phyloP scores from a whole-genome alignment of 345 rosid genomes.

The Dipteronia sinensis region DNA sequence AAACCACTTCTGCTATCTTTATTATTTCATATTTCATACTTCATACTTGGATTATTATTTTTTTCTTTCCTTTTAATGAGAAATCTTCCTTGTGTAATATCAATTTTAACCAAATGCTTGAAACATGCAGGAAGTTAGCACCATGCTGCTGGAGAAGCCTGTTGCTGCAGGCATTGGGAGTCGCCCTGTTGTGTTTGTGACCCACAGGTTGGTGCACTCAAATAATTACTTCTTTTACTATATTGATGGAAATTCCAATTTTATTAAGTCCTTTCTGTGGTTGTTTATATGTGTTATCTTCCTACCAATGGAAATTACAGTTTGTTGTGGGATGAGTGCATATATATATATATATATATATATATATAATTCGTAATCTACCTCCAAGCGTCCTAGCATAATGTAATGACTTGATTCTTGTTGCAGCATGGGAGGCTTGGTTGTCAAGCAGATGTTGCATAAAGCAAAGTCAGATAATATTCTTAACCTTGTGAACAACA shows the following conservation, averaged over 20 bases:
- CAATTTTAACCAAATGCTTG: constrained; percentile 10
- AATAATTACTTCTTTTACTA: not conserved
- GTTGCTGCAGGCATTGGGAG: constrained; percentile 90
- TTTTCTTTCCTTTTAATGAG: not conserved
- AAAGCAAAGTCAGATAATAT: constrained; percentile 85
- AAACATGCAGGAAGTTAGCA: constrained; percentile 82
- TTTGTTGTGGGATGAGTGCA: not conserved
- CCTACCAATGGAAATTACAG: not conserved
- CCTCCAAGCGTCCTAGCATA: not conserved
- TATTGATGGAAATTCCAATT: not conserved
- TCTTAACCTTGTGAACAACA: constrained; percentile 76
- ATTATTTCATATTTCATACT: not conserved
- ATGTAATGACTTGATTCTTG: not conserved
- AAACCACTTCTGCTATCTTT: not conserved
- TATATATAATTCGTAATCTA: not conserved
- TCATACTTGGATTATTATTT: not conserved
- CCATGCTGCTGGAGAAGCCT: constrained; percentile 72
- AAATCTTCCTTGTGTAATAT: not conserved
- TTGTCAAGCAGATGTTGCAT: constrained; percentile 90
- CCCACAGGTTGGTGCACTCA: constrained; percentile 68
- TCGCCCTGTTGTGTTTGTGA: constrained; percentile 96
- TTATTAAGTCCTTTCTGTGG: not conserved
- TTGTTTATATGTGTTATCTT: not conserved
- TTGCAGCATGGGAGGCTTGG: constrained; percentile 96
- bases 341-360: no score